Evolutionary conservation across 345 rosid genomes (phyloP).

Genomic region (Murraya koenigii): DNA sequence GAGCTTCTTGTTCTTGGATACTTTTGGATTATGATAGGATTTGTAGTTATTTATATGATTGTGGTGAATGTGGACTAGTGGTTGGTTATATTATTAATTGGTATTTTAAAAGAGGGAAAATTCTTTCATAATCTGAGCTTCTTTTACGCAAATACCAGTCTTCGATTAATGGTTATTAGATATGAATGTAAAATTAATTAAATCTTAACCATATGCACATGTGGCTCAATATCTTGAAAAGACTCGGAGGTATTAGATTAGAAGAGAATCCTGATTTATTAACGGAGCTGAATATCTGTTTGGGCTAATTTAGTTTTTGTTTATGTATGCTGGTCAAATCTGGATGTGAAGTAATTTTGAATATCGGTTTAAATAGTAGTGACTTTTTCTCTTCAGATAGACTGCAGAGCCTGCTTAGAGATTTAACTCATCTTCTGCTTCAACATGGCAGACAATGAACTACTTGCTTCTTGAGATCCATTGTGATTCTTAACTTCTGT

Average conservation of each 20-base stretch:
- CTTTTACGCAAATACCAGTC: background rate
- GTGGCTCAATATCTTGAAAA: background rate
- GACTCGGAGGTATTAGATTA: background rate
- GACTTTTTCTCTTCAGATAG: background rate
- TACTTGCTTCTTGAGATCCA: background rate
- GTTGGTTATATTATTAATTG: background rate
- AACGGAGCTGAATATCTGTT: background rate
- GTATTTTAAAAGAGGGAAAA: background rate
- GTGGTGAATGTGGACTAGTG: background rate
- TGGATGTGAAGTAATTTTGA: no score
- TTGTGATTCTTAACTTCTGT: background rate
- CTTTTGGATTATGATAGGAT: background rate
- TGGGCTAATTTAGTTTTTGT: background rate
- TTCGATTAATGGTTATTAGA: background rate
- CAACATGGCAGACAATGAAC: background rate
- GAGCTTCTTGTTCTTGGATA: background rate
- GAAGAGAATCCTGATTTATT: background rate
- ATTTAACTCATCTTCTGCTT: background rate
- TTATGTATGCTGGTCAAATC: background rate
- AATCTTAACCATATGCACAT: background rate
- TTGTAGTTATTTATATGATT: background rate
- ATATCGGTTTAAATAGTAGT: background rate
- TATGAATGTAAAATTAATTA: background rate
- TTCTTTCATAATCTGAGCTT: no score
- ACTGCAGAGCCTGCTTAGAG: background rate